A percentile compares a stretch with the other conserved stretches of the same genome.
Evolutionary conservation across 257 asterid genomes (phyloP).

Genomic region (Echites panduratus): DNA sequence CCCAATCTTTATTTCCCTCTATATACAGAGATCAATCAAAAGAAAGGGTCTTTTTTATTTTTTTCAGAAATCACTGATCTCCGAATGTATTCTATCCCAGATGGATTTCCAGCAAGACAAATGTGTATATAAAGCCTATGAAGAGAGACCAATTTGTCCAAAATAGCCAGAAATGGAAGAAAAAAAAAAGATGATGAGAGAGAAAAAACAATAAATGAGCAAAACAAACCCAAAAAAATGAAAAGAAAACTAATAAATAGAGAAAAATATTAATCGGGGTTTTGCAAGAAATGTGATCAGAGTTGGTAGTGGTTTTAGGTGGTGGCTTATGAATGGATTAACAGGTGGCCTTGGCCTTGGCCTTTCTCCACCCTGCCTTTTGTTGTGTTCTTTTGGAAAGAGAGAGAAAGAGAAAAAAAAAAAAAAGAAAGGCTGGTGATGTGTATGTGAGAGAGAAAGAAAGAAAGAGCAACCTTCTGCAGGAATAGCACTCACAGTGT

Average conservation of each 20-base stretch:
- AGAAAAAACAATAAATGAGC: not conserved
- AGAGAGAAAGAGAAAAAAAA: not conserved
- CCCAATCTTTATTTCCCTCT: conserved; percentile 34
- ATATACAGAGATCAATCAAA: conserved; percentile 31
- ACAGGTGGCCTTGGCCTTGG: conserved; percentile 44
- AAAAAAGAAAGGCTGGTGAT: not conserved
- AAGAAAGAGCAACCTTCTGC: not conserved
- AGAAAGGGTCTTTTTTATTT: conserved; percentile 22
- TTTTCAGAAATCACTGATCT: conserved; percentile 43
- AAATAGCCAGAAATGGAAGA: conserved; percentile 40
- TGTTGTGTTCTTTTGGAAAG: conserved; percentile 17
- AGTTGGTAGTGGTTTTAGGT: conserved; percentile 39
- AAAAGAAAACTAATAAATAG: not conserved
- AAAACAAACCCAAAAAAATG: not conserved
- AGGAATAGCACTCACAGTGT: not conserved
- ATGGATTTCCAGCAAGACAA: conserved; percentile 27
- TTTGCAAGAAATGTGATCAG: conserved; percentile 28
- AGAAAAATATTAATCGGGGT: conserved; percentile 15
- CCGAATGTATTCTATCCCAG: conserved; percentile 24
- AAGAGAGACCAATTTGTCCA: conserved; percentile 39
- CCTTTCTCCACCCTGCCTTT: conserved; percentile 30
- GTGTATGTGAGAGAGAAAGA: not conserved
- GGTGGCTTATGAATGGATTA: conserved; percentile 37
- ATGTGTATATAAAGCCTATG: conserved; percentile 21
- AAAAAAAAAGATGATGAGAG: conserved; percentile 18